Evolutionary conservation across 176 grass and related monocot species (phyloP).

Genomic region (Triticum dicoccoides): DNA sequence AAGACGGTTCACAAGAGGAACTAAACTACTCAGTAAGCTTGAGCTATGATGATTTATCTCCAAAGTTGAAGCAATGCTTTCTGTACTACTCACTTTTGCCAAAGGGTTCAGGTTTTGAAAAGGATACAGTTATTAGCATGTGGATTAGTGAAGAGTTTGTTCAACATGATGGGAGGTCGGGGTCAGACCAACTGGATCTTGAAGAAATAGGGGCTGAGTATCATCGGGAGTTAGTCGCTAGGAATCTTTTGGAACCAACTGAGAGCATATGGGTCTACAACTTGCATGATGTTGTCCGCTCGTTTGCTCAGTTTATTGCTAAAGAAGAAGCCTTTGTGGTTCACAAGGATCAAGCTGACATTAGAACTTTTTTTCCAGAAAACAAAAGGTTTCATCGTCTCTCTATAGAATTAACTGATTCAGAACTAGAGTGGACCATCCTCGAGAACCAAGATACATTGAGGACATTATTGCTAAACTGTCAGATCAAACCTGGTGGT

Average conservation of each 20-base stretch:
- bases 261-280: no score
- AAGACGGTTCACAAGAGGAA: not conserved
- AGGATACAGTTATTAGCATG: not conserved
- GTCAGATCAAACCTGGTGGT: not conserved
- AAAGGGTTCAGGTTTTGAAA: accelerated
- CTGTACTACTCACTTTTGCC: not conserved
- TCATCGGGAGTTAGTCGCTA: not conserved
- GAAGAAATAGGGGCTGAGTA: not conserved
- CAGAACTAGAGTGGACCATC: not conserved
- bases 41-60: not conserved
- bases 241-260: not conserved
- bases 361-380: not conserved
- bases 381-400: not conserved
- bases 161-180: not conserved
- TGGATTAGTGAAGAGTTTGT: conserved; percentile 11
- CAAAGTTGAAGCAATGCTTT: not conserved
- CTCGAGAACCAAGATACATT: not conserved
- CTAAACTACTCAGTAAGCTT: not conserved
- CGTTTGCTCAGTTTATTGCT: conserved; percentile 9
- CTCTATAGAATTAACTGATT: not conserved
- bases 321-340: not conserved
- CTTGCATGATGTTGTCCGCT: not conserved
- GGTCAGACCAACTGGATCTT: not conserved
- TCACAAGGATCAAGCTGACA: not conserved
- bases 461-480: not conserved